Percentiles rank a stretch among this genome's conserved stretches.
These are phyloP conservation scores for Hippophae gyantsensis DNA, from an alignment of 306 rosid genomes.

Conservation along the genomic window DNA sequence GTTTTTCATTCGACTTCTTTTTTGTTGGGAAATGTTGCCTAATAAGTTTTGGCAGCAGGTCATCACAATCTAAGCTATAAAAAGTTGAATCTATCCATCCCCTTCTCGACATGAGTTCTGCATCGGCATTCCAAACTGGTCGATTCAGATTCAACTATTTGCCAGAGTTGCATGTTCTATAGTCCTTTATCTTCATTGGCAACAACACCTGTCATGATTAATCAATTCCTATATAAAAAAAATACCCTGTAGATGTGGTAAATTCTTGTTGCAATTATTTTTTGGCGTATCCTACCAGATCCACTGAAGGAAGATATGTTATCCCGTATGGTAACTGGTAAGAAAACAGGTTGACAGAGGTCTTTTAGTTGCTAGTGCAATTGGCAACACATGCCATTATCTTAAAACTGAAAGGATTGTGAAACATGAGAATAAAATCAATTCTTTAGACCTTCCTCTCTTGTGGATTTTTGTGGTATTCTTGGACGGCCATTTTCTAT, in stretches of 20 bases:
- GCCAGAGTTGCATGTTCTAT: conserved; percentile 29
- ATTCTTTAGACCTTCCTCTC: not conserved
- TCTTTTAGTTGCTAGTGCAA: conserved; percentile 1
- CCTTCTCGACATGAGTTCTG: conserved; percentile 35
- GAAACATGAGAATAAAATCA: conserved; percentile 2
- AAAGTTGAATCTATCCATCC: conserved; percentile 32
- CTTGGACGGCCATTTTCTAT: conserved; percentile 6
- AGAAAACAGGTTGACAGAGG: conserved; percentile 1
- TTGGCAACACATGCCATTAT: conserved; percentile 13
- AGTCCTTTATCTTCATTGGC: conserved; percentile 29
- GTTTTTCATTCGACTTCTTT: not conserved
- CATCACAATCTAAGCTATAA: conserved; percentile 37
- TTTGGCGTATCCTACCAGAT: conserved; percentile 21
- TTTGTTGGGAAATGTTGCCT: conserved; percentile 33
- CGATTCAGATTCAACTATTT: conserved; percentile 36
- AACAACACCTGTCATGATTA: conserved; percentile 23
- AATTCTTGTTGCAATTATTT: conserved; percentile 18
- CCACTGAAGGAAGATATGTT: not conserved
- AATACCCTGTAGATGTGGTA: conserved; percentile 17
- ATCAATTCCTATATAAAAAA: conserved; percentile 15
- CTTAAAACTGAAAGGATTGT: conserved; percentile 3
- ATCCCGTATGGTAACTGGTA: conserved; percentile 2
- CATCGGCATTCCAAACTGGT: conserved; percentile 33
- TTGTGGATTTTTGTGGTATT: not conserved
- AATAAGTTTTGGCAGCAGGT: conserved; percentile 48